These are phyloP conservation scores for Colletotrichum noveboracense DNA, from an alignment of 2,329 filamentous ascomycete genomes.

Conservation along the genomic window DNA sequence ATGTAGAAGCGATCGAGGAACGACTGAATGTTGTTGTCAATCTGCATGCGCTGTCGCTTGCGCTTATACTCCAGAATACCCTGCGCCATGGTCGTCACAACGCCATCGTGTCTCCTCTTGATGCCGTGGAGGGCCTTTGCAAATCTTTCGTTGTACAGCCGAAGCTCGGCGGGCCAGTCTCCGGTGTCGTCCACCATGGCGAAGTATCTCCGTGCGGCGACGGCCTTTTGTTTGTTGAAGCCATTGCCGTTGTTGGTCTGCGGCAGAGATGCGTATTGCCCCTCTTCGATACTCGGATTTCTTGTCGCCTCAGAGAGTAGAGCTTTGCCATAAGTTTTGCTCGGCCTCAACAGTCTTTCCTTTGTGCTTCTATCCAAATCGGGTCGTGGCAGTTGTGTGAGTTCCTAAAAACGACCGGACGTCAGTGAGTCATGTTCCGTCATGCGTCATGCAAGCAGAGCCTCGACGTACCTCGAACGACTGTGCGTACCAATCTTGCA, in stretches of 20 bases:
- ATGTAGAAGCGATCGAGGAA: constrained; percentile 99
- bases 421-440: constrained; percentile 11
- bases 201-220: constrained; percentile 78
- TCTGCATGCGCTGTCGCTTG: constrained; percentile 94
- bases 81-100: constrained; percentile 97
- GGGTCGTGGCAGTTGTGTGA: constrained; percentile 84
- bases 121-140: constrained; percentile 89
- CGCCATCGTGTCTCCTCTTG: constrained; percentile 94
- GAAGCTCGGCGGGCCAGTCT: constrained; percentile 92
- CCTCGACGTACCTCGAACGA: constrained; percentile 86
- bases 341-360: constrained; percentile 76
- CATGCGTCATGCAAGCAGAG: constrained; percentile 1
- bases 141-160: constrained; percentile 93
- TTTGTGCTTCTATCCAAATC: constrained; percentile 76
- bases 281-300: constrained; percentile 87
- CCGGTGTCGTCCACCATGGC: constrained; percentile 86
- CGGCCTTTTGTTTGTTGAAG: constrained; percentile 53
- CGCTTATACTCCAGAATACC: constrained; percentile 98
- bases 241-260: constrained; percentile 48
- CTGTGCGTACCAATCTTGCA: constrained; percentile 98
- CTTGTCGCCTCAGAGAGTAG: constrained; percentile 83
- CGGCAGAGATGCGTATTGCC: constrained; percentile 70
- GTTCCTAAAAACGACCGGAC: constrained; percentile 66
- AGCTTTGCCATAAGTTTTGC: constrained; percentile 60
- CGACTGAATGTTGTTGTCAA: constrained; percentile 94